Base-by-base conservation (phyloP, 768 basidiomycete genomes). In the Amanita pseudoporphyria region DNA sequence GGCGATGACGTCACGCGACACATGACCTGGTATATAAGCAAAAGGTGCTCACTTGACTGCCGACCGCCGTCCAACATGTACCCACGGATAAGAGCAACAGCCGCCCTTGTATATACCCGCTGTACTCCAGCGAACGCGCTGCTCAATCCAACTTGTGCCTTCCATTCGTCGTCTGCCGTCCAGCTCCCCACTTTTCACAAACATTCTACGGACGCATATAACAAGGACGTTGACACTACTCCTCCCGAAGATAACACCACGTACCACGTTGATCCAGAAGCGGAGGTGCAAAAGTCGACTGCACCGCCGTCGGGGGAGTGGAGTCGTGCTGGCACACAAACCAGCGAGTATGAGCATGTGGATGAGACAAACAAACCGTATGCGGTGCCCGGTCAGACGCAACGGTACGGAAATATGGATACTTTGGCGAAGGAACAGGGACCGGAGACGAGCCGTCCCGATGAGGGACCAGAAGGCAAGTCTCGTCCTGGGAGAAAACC, bases 271-370 rank as follows among this genome's bases (percentile, higher is more conserved):
- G 76, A 78, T 45, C 60, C 71, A 1, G 53, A 60, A 3, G 71
- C 71, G 2, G 70, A 73, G 43, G 71, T 66, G 0, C 70, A 77
- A 57, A 69, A 69, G 31, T 74, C 78, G 3, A 65, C 76, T 49
- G 77, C 79, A 49, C 64, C 72, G 2, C 72, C 74, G 6, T 70
- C 74, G 3, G 71, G 72, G 0, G 60, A 63, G 6, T 77, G 66
- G 66, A 77, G 70, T 49, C 62, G 62, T n/a, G 67, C 67, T 1
- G 70, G 69, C 2, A 60, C 60, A 30, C 59, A 63, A 49, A 67
- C 68, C 28, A 69, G 67, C 10, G 68, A 66, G 41, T 69, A 70
- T 47, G 50, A 56, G 45, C 57, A 53, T 24, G 57, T 60, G 16
- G 60, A 64, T 38, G 52, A 47, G 39, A 69, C 69, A 40, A 56